Conservation (phyloP, 2,329 filamentous ascomycete species). For the Aureobasidium sp. region DNA sequence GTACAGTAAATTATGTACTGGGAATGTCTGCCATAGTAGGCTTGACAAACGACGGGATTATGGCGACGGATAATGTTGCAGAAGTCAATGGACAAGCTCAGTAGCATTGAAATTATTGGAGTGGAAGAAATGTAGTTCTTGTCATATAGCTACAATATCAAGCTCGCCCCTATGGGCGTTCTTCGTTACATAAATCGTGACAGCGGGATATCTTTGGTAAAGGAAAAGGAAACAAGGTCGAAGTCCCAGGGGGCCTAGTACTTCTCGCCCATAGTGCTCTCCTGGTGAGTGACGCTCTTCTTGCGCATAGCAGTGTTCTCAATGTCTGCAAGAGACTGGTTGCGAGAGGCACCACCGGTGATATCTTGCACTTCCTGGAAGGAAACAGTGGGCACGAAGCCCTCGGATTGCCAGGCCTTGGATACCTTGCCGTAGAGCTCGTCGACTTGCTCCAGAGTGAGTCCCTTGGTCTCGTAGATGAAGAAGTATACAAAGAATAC, state of each 20-base stretch:
- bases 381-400: constrained; percentile 41
- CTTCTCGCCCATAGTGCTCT: constrained; percentile 14
- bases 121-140: too few relatives aligned
- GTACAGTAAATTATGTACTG: not conserved
- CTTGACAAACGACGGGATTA: too few relatives aligned
- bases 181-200: too few relatives aligned
- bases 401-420: constrained; percentile 46
- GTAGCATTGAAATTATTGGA: too few relatives aligned
- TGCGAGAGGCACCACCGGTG: constrained; percentile 16
- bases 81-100: too few relatives aligned
- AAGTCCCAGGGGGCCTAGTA: not conserved
- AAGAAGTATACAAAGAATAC: constrained; percentile 32
- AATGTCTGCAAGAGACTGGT: constrained; percentile 23
- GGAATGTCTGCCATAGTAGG: too few relatives aligned
- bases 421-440: constrained; percentile 61
- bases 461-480: constrained; percentile 79
- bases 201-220: not conserved
- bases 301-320: constrained; percentile 25
- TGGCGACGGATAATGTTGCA: too few relatives aligned
- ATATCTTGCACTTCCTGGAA: constrained; percentile 38
- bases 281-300: constrained; percentile 25
- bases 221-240: not conserved
- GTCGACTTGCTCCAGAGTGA: constrained; percentile 75
- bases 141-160: too few relatives aligned
- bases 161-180: too few relatives aligned